A percentile compares a stretch with the other conserved stretches of the same genome.
These are phyloP conservation scores for Boeremia exigua DNA, from an alignment of 2,329 filamentous ascomycete species.

Conservation along the genomic window DNA sequence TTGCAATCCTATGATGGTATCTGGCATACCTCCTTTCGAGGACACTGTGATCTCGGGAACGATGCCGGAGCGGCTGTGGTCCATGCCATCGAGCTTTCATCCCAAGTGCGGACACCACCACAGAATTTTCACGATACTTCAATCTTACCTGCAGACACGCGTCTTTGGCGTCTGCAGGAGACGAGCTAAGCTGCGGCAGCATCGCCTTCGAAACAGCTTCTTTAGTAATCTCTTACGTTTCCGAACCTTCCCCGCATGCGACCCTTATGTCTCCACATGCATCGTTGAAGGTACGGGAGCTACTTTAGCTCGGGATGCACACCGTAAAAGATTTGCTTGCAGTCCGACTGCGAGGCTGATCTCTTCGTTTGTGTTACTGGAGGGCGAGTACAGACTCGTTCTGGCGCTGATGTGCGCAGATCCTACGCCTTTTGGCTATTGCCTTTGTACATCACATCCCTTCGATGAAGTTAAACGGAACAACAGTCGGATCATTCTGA, in stretches of 20 bases:
- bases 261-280: conserved; percentile 30
- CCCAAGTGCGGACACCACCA: conserved; percentile 21
- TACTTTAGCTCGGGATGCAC: conserved; percentile 38
- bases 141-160: conserved; percentile 25
- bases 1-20: neutral
- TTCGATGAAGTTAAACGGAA: neutral
- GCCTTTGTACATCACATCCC: neutral
- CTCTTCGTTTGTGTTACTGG: neutral
- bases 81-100: neutral
- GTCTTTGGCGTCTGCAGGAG: conserved; percentile 26
- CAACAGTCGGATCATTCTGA: neutral
- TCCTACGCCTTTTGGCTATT: neutral
- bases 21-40: neutral
- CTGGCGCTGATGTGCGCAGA: neutral
- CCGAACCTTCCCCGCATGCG: conserved; percentile 45
- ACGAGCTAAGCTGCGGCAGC: conserved; percentile 24
- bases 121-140: conserved; percentile 29
- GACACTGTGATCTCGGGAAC: neutral
- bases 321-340: conserved; percentile 22
- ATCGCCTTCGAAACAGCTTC: conserved; percentile 26
- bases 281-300: conserved; percentile 35
- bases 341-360: neutral
- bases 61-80: neutral
- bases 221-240: conserved; percentile 48
- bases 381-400: neutral